phyloP scores from a whole-genome alignment of 192 early-diverging fungal species.

The Pilaira anomala region DNA sequence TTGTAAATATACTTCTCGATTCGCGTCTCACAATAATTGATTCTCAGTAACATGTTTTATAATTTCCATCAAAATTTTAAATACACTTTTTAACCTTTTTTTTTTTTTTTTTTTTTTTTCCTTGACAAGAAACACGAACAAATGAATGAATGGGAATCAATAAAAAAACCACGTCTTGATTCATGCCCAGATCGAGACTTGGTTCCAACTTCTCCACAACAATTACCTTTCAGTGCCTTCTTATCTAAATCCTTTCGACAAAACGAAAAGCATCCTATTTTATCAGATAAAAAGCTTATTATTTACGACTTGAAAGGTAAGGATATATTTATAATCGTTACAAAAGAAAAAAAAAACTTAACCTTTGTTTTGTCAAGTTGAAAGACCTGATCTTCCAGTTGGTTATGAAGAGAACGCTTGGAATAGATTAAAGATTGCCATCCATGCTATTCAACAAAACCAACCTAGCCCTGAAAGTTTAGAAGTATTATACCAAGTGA shows the following conservation, averaged over 20 bases:
- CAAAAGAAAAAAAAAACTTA: neutral
- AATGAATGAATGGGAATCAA: constrained; percentile 3
- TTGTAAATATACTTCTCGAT: no score
- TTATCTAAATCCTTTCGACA: constrained; percentile 13
- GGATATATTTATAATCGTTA: neutral
- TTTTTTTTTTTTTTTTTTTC: neutral
- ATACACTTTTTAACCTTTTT: no score
- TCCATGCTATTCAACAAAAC: constrained; percentile 68
- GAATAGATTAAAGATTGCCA: constrained; percentile 60
- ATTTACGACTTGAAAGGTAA: constrained; percentile 19
- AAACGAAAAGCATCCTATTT: constrained; percentile 11
- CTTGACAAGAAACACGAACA: neutral
- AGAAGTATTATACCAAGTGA: constrained; percentile 78
- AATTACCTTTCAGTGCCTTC: constrained; percentile 14
- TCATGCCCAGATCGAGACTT: neutral
- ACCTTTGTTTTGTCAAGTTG: neutral
- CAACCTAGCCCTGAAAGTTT: constrained; percentile 63
- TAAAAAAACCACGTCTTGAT: constrained; percentile 12
- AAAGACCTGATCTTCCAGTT: constrained; percentile 58
- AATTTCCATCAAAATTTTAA: no score
- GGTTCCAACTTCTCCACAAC: neutral
- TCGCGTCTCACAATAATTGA: no score
- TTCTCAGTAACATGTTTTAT: no score
- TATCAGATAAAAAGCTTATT: constrained; percentile 21
- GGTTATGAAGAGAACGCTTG: constrained; percentile 67